phyloP scores from a whole-genome alignment of 1,284 basidiomycete genomes.

The Apiotrichum brassicae region DNA sequence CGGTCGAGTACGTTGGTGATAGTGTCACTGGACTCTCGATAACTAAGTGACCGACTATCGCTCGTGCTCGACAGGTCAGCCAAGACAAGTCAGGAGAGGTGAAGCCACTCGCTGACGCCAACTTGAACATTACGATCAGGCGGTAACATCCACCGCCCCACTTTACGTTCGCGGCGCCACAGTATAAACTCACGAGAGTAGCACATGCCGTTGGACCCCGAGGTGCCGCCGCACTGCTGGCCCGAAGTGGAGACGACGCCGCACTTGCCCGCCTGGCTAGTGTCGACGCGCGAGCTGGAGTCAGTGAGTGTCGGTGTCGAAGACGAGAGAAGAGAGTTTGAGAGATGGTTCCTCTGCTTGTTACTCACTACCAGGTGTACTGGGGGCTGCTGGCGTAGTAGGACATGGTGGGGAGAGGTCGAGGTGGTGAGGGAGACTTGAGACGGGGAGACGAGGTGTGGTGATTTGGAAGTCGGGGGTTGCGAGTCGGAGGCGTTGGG shows the following conservation, averaged over 20 bases:
- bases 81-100: too few relatives aligned
- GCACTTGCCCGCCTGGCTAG: background rate
- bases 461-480: too few relatives aligned
- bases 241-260: background rate
- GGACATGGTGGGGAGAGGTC: background rate
- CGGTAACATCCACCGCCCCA: background rate
- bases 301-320: background rate
- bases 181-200: slow-evolving; percentile 4
- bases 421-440: background rate
- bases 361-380: background rate
- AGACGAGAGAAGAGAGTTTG: background rate
- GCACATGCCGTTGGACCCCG: slow-evolving; percentile 2
- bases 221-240: background rate
- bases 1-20: too few relatives aligned
- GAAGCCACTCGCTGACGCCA: too few relatives aligned
- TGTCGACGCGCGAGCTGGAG: background rate
- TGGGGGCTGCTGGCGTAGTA: background rate
- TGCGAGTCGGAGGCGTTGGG: too few relatives aligned
- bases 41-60: too few relatives aligned
- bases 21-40: too few relatives aligned
- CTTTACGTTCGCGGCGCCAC: background rate
- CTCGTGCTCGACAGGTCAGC: too few relatives aligned
- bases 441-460: background rate
- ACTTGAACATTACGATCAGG: too few relatives aligned
- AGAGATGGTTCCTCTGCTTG: background rate